phyloP scores from a whole-genome alignment of 2,329 filamentous ascomycete species.

The Nectriaceae sp. region DNA sequence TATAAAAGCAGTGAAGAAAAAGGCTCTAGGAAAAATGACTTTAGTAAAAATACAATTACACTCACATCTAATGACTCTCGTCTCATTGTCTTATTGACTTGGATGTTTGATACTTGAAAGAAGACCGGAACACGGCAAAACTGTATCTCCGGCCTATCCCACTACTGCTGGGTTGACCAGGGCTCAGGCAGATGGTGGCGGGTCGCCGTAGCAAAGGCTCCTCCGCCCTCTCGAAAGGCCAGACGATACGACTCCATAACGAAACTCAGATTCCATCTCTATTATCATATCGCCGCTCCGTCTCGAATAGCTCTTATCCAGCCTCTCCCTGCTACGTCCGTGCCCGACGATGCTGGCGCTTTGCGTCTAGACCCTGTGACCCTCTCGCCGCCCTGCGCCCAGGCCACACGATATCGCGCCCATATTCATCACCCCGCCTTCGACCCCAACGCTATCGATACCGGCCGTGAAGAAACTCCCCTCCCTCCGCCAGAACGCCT shows the following conservation, averaged over 20 bases:
- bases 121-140: conserved; percentile 30
- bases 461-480: conserved; percentile 9
- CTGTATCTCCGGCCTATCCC: conserved; percentile 10
- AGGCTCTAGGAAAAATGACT: too few relatives aligned
- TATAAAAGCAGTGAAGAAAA: too few relatives aligned
- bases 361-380: conserved; percentile 1
- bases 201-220: neutral
- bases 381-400: neutral
- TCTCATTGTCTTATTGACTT: too few relatives aligned
- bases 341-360: conserved; percentile 16
- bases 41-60: too few relatives aligned
- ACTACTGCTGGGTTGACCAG: neutral
- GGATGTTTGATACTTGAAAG: too few relatives aligned
- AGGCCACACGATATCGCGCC: conserved; percentile 17
- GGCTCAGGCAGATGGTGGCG: neutral
- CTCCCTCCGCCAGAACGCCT: conserved; percentile 12
- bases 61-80: too few relatives aligned
- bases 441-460: conserved; percentile 25
- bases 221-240: neutral
- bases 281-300: neutral
- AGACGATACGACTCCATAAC: neutral
- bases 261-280: neutral
- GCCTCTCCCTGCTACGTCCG: neutral
- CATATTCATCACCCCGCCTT: conserved; percentile 28
- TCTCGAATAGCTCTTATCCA: neutral